Evolutionary conservation across 2,329 filamentous ascomycete genomes (phyloP), one percentile per base, ranked within the genome.

Genomic region (Xylaria hypoxylon): DNA sequence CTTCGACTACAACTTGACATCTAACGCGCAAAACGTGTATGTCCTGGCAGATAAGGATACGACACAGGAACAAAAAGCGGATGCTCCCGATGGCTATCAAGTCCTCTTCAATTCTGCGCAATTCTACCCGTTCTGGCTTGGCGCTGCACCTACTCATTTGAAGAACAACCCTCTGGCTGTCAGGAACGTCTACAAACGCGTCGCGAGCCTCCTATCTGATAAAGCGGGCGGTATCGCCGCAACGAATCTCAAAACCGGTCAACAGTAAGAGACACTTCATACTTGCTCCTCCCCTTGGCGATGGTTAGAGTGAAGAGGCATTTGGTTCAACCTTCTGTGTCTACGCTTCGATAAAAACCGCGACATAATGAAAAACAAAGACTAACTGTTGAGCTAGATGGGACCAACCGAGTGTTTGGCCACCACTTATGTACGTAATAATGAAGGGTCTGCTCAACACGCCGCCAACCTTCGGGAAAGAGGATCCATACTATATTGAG

Each of bases 361-460:
- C 10, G 5, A 33, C n/a, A 45, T 0, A 22, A 35, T 6, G 31
- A 53, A 38, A 52, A 4, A 11, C 15, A 40, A 59, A 44, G 1
- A 44, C 63, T 68, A 55, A 68, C 51, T 45, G 2, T 50, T 24
- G 3, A 19, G 1, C n/a, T 58, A 70, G 65, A 67, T 92, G 89
- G 89, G 89, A 92, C 62, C 85, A 90, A 75, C 89, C 89, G 0
- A 91, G 88, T 71, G 89, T 91, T 28, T 92, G 89, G 89, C 89
- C 89, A 11, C 88, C 89, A 2, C 82, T 90, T 56, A 86, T 88
- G 80, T 87, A 91, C 76, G 82, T 89, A 48, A 79, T 90, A 28
- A 90, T 90, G 80, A 75, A 86, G 44, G 87, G 87, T 6, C 81
- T 91, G 6, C 81, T 87, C 60, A 86, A 86, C 74, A 88, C 86